Evolutionary conservation across 2,329 filamentous ascomycete species (phyloP), one percentile per base, ranked within the genome.

Genomic region (Fonsecaea multimorphosa): DNA sequence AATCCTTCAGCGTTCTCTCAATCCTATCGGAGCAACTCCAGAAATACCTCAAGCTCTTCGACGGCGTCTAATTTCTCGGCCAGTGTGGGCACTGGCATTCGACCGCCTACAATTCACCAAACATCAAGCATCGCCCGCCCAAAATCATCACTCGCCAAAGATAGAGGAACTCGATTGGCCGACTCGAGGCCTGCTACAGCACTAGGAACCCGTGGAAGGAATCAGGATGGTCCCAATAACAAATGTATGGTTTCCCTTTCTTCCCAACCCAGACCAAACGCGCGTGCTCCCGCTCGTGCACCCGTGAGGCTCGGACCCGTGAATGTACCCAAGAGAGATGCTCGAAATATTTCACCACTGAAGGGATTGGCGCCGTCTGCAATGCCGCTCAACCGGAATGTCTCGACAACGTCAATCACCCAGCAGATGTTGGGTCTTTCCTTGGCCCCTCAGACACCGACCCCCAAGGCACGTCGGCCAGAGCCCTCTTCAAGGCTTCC

Each of bases 41-140:
- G 44, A 49, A 49, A 16, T 19, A 49, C 44, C 22, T 77, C 77
- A 62, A 75, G 74, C 63, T 76, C 79, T 36, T 79, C 82, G 78
- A 77, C 79, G 56, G 78, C 80, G 59, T 82, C 78, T 69, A 81
- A 80, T 67, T 87, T 88, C 68, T 82, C 85, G 14, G 85, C 82
- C 67, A 89, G 85, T 72, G 76, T 87, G 31, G 86, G 87, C 1
- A 81, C 83, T 12, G 82, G 81, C 14, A 71, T 76, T 19, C 83
- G 86, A 69, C 80, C 84, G 14, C 76, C 79, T 5, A 76, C 79
- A 19, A 70, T 77, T 4, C 72, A 78, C 65, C 77, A 74, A 38
- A 71, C 74, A 66, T 81, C 75, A 22, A 69, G 27, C 44, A 65
- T 68, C 4, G 63, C 52, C 32, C 84, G 86, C 61, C 81, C 85